These are phyloP conservation scores for Parastagonospora nodorum DNA, from an alignment of 2,329 filamentous ascomycete genomes.

Conservation along the genomic window DNA sequence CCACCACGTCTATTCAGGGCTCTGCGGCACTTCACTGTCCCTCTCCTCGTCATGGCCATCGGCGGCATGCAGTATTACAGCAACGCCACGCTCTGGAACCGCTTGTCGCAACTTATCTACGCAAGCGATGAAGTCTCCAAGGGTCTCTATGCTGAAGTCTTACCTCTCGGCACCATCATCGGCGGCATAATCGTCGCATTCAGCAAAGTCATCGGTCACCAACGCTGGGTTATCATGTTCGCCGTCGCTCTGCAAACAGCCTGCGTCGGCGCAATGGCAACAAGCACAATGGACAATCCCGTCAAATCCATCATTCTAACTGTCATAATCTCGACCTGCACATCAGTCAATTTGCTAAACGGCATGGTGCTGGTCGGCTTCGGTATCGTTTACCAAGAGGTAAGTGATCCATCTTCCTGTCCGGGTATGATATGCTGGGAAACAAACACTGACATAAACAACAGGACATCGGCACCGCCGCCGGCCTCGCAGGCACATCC, in stretches of 20 bases:
- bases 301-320: constrained; percentile 32
- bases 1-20: constrained; percentile 37
- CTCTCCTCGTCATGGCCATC: constrained; percentile 39
- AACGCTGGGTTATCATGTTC: constrained; percentile 33
- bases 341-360: constrained; percentile 35
- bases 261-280: constrained; percentile 33
- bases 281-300: constrained; percentile 30
- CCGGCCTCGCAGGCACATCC: constrained; percentile 35
- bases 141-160: constrained; percentile 31
- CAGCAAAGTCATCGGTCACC: constrained; percentile 34
- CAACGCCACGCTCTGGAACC: constrained; percentile 35
- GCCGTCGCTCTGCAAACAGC: constrained; percentile 36
- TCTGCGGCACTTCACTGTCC: constrained; percentile 33
- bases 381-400: constrained; percentile 35
- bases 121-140: constrained; percentile 35
- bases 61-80: constrained; percentile 39
- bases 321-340: constrained; percentile 34
- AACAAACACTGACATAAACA: too few species aligned
- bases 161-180: constrained; percentile 32
- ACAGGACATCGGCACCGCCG: constrained; percentile 35
- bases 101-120: constrained; percentile 35
- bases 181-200: constrained; percentile 36
- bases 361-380: constrained; percentile 38
- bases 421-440: too few species aligned
- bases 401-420: too few species aligned